Evolutionary conservation across 768 basidiomycete genomes (phyloP), one percentile per base, ranked within the genome.

Genomic region (Cystofilobasidium macerans): DNA sequence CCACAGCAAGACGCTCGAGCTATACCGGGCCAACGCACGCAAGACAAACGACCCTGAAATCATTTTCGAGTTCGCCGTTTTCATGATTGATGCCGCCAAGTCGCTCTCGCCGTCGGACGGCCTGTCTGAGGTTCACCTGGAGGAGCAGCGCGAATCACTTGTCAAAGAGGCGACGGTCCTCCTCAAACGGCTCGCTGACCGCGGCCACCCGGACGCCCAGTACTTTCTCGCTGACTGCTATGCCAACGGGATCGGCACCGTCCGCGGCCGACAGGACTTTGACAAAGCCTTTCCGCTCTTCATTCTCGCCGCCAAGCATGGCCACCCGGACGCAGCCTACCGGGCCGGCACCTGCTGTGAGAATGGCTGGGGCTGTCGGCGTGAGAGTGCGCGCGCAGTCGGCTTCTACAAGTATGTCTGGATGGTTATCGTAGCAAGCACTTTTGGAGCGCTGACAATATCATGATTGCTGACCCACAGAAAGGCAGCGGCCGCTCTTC

Each of bases 201-300:
- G 94, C 60, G 94, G 95, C 0, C 93, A 97, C 75, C 85, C 90
- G 57, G 83, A 89, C 69, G 89, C 91, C 1, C 94, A 97, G 75
- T 98, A 95, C 78, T 97, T 95, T 78, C 83, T 99, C 69, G 95
- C 93, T 11, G 94, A 99, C 78, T 97, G 94, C 78, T 98, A 88
- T 76, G 87, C 93, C 36, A 97, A 99, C 74, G 95, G 95, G n/a
- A 90, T 94, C 70, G 93, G 92, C 32, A 95, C 92, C 1, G 81
- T 83, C 69, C 87, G 90, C 77, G 84, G 82, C 69, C 86, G 84
- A 72, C 93, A 97, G 75, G 95, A 99, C 78, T 98, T 97, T 73
- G 95, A 98, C 78, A 85, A 87, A 64, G 95, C 95, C 5, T 94
- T 90, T 77, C 95, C 94, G 13, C 81, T 99, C 53, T 98, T 98